Base-by-base conservation (phyloP, 345 rosid genomes). In the Hibiscus tridactylites region DNA sequence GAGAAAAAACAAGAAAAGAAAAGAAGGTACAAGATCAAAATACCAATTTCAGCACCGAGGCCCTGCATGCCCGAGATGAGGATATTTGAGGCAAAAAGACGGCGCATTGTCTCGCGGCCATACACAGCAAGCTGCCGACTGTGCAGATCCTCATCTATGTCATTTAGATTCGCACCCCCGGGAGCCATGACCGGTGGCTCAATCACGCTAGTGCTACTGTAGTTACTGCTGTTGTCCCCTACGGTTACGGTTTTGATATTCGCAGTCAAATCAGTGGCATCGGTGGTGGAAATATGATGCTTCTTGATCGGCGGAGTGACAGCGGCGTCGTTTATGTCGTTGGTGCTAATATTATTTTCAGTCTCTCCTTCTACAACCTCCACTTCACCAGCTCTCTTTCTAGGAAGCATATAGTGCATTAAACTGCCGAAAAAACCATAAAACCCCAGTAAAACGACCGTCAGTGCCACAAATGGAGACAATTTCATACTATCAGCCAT, bases 61-160 rank as follows among this genome's bases (percentile, higher is more conserved):
- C 98, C 98, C 71, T 87, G 94, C 83, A 96, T 78, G 82, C 99
- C 99, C 0, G 99, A 92, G 65, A 96, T 82, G 33, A 96, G 98
- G 53, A 96, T 84, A 60, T 84, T 86, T 0, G 99, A 96, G 6
- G 91, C 97, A 66, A 96, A 96, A 75, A 96, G 94, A 26, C 93
- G 86, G 29, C 92, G 84, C 98, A 96, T 96, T 1, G 99, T 92
- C 84, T 95, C 99, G 0, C 98, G 97, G 42, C 99, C 99, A 35
- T 92, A 95, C 35, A 95, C 98, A 0, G 99, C 99, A 17, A 96
- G 99, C 91, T 96, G 98, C 53, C 98, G 77, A 77, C 99, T 96
- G 82, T 96, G 97, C 49, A 96, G 90, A 87, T 96, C 99, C 80
- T 92, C 99, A 72, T 96, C 98, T 71, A 96, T 96, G 65, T 89